Evolutionary conservation across 2,329 filamentous ascomycete species (phyloP), one percentile per base, ranked within the genome.

Genomic region (Monilinia polystroma): DNA sequence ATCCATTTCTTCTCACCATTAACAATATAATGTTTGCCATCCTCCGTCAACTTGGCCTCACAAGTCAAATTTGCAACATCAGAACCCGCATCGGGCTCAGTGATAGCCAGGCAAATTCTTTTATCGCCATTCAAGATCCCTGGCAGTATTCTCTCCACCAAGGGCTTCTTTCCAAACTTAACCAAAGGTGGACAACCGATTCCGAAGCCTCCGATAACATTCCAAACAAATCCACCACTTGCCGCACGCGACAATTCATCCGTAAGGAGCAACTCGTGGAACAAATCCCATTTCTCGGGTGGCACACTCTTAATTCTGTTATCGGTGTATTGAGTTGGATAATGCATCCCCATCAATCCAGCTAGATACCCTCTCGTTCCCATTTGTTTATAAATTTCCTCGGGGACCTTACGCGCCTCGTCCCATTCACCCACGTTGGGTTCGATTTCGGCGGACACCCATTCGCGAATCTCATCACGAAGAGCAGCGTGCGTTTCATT

Each of bases 1-100:
- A 98, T 98, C 94, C 95, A 98, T 82, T 99, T 99, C 90, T 99
- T 98, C 87, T 97, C 94, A 66, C 95, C 95, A 76, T 98, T 99
- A 80, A 99, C 95, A 73, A 98, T 98, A 81, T 96, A 99, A 82
- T 98, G 92, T 84, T 98, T 98, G 76, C 95, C 95, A 75, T 99
- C 95, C 73, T 95, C 91, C 70, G 86, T 91, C 67, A 98, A 85
- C 84, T 97, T 97, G 35, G 95, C 95, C 83, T 98, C 93, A 79
- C 94, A 98, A 18, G 89, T 95, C 72, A 99, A 78, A 80, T 97
- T 98, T 68, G 95, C 95, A 12, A 99, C 95, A 77, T 99, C 95
- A 72, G 88, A 92, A 55, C 95, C 95, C 16, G 93, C 95, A 80
- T 98, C 94, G 68, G 90, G 95, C 81, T 99, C 95, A 0, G 95